A percentile compares a stretch with the other conserved stretches of the same genome.
These are phyloP conservation scores for Tulasnella sp. DNA, from an alignment of 768 basidiomycete species.

Conservation along the genomic window DNA sequence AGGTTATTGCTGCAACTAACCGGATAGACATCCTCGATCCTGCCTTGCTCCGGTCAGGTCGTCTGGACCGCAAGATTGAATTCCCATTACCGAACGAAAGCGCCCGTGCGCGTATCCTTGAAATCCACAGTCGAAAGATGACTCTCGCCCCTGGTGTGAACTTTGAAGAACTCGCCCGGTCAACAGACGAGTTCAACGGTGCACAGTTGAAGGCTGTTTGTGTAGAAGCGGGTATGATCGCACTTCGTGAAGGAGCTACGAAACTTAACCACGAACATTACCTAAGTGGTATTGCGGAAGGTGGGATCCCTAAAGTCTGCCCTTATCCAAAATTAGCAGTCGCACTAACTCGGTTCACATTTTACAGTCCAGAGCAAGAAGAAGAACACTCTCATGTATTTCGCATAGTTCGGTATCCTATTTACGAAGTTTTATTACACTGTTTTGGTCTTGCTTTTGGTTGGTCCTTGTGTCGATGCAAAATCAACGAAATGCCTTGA, in stretches of 20 bases:
- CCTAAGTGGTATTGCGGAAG: constrained; percentile 85
- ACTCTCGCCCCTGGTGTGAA: constrained; percentile 82
- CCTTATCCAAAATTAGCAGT: constrained; percentile 1
- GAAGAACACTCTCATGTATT: constrained; percentile 97
- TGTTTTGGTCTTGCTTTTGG: not conserved
- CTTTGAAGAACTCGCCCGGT: constrained; percentile 93
- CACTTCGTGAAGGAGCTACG: constrained; percentile 85
- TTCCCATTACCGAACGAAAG: constrained; percentile 96
- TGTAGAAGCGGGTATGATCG: constrained; percentile 99
- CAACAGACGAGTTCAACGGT: constrained; percentile 98
- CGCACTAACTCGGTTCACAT: constrained; percentile 37
- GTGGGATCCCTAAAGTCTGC: constrained; percentile 42
- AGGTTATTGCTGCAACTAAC: constrained; percentile 99
- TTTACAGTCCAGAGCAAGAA: constrained; percentile 94
- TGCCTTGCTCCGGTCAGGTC: constrained; percentile 95
- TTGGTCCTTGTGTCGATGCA: not conserved
- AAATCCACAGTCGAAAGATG: constrained; percentile 98
- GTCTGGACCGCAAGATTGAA: constrained; percentile 97
- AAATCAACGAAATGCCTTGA: not conserved
- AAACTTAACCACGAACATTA: constrained; percentile 93
- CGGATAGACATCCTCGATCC: constrained; percentile 98
- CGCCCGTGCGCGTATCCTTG: constrained; percentile 91
- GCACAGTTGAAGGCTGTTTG: constrained; percentile 96
- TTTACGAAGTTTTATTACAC: constrained; percentile 6
- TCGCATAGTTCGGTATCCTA: constrained; percentile 49